A percentile compares a stretch with the other conserved stretches of the same genome.
These are phyloP conservation scores for Speleostelium caveatum DNA, from an alignment of 78 protist species.

Conservation along the genomic window DNA sequence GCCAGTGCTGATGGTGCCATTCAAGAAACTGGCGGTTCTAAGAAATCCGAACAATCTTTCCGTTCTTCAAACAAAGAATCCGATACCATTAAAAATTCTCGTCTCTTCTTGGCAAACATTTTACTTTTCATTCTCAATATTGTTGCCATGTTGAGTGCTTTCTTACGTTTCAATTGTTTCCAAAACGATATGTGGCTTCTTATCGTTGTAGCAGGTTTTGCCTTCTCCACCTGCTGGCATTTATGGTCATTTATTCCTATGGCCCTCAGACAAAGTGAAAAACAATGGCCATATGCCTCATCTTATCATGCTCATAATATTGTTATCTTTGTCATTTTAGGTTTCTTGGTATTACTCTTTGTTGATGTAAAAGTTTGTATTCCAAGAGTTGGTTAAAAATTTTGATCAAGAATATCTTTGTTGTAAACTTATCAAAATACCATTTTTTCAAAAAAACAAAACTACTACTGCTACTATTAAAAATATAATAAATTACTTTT, in stretches of 20 bases:
- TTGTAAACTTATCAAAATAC: no score
- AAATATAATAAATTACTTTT: no score
- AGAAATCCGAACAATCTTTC: conserved; percentile 77
- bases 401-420: no score
- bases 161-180: conserved; percentile 80
- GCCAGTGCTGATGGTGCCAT: background rate
- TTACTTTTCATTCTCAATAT: conserved; percentile 36
- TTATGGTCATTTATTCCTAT: conserved; percentile 80
- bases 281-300: conserved; percentile 82
- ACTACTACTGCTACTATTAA: no score
- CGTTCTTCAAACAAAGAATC: conserved; percentile 80
- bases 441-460: no score
- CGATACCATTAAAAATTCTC: conserved; percentile 74
- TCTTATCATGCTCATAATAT: conserved; percentile 78
- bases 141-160: conserved; percentile 44
- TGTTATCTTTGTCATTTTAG: conserved; percentile 54
- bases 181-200: conserved; percentile 77
- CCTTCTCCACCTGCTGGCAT: conserved; percentile 77
- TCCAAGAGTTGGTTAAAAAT: conserved; percentile 69
- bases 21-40: conserved; percentile 27
- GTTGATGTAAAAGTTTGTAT: conserved; percentile 79
- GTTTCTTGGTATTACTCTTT: conserved; percentile 69
- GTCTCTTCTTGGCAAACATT: conserved; percentile 63
- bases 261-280: conserved; percentile 77
- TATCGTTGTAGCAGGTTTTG: conserved; percentile 70